Evolutionary conservation across 345 rosid genomes (phyloP).

Genomic region (Dipteronia dyeriana): DNA sequence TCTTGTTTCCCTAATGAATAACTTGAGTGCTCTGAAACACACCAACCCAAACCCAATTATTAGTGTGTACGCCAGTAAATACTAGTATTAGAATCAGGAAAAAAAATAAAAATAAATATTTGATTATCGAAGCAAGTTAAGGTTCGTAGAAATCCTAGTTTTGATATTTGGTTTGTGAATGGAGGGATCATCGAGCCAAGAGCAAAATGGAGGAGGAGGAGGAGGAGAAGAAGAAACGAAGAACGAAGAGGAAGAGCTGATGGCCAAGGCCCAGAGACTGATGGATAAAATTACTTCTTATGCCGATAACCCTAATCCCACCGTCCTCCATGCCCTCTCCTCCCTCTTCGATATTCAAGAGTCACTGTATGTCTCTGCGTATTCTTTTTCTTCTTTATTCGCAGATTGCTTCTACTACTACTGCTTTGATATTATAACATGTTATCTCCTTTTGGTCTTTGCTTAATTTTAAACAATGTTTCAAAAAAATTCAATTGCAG

Average conservation of each 20-base stretch:
- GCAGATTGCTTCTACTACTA: neutral
- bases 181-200: constrained; percentile 24
- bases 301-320: constrained; percentile 79
- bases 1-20: neutral
- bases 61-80: no score
- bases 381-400: neutral
- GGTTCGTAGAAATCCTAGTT: neutral
- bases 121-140: neutral
- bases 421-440: neutral
- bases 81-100: neutral
- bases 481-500: constrained; percentile 32
- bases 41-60: no score
- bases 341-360: constrained; percentile 86
- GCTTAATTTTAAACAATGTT: no score
- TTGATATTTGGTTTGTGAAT: constrained; percentile 23
- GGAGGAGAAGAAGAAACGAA: constrained; percentile 41
- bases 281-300: constrained; percentile 77
- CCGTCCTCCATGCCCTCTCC: constrained; percentile 74
- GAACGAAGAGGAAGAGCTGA: constrained; percentile 64
- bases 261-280: constrained; percentile 67
- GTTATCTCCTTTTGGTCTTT: no score
- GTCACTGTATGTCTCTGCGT: constrained; percentile 59
- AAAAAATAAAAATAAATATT: neutral
- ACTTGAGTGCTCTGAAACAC: neutral
- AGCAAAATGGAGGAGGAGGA: constrained; percentile 26